phyloP scores from a whole-genome alignment of 768 basidiomycete genomes.

The Suillus subalutaceus region DNA sequence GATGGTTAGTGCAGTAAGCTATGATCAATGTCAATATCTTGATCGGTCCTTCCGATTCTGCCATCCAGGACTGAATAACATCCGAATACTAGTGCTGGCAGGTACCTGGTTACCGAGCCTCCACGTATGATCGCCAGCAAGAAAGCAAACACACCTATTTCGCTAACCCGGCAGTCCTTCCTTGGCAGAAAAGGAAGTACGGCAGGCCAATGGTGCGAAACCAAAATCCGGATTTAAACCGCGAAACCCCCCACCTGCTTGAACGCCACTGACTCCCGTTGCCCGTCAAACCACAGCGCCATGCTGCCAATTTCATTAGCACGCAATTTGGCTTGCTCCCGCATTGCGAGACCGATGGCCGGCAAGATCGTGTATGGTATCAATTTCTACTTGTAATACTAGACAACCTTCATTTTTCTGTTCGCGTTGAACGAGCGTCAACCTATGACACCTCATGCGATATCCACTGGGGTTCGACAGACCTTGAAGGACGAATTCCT shows the following conservation, averaged over 20 bases:
- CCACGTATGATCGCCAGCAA: constrained; percentile 32
- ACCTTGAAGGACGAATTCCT: constrained; percentile 33
- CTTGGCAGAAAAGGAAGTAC: constrained; percentile 52
- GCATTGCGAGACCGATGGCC: too few relatives aligned
- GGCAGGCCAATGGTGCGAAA: constrained; percentile 56
- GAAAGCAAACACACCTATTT: constrained; percentile 28
- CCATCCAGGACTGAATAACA: constrained; percentile 11
- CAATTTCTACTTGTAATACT: too few relatives aligned
- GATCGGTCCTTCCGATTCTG: background rate
- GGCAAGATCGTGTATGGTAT: too few relatives aligned
- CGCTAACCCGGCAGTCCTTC: constrained; percentile 53
- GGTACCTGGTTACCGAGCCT: constrained; percentile 19
- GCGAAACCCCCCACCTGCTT: constrained; percentile 57
- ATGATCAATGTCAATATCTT: constrained; percentile 8
- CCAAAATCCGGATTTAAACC: constrained; percentile 76
- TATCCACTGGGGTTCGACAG: too few relatives aligned
- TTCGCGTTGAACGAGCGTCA: too few relatives aligned
- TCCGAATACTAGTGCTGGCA: constrained; percentile 8
- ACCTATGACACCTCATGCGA: too few relatives aligned
- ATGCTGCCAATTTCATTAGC: constrained; percentile 68
- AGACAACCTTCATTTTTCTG: too few relatives aligned
- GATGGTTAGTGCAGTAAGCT: constrained; percentile 12
- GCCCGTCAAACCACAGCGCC: constrained; percentile 83
- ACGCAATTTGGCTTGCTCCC: constrained; percentile 39
- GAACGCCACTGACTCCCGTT: constrained; percentile 74